These are phyloP conservation scores for Microthlaspi erraticum DNA, from an alignment of 345 rosid species.

Conservation along the genomic window DNA sequence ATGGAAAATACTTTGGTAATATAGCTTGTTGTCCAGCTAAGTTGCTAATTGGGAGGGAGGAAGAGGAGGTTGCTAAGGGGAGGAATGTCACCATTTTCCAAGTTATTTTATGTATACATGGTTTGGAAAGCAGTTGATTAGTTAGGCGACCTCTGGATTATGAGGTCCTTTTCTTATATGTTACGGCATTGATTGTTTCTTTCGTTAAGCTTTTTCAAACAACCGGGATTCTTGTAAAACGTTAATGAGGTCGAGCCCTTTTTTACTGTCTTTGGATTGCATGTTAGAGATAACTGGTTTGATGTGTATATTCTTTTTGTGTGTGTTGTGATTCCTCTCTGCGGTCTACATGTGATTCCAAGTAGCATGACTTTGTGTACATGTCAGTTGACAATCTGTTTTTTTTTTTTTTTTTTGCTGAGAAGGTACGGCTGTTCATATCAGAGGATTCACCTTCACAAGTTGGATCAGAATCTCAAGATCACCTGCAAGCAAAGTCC, in stretches of 20 bases:
- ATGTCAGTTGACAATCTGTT: slow-evolving; percentile 32
- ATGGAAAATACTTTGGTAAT: slow-evolving; percentile 21
- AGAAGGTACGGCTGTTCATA: slow-evolving; percentile 77
- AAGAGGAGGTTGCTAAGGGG: slow-evolving; percentile 19
- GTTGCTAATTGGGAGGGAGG: slow-evolving; percentile 6
- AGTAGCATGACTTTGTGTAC: slow-evolving; percentile 15
- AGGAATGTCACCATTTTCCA: slow-evolving; percentile 13
- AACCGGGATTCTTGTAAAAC: slow-evolving; percentile 7
- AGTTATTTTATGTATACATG: slow-evolving; percentile 20
- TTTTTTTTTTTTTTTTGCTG: slow-evolving; percentile 39
- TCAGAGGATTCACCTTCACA: slow-evolving; percentile 92
- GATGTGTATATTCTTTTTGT: neutral
- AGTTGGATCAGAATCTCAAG: slow-evolving; percentile 80
- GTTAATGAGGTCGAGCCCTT: neutral
- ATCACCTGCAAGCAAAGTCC: slow-evolving; percentile 92
- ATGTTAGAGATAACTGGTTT: slow-evolving; percentile 20
- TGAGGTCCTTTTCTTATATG: slow-evolving; percentile 18
- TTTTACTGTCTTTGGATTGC: slow-evolving; percentile 15
- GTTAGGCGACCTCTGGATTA: slow-evolving; percentile 21
- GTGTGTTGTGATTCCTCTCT: slow-evolving; percentile 11
- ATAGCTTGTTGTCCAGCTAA: slow-evolving; percentile 22
- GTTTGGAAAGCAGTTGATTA: slow-evolving; percentile 15
- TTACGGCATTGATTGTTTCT: slow-evolving; percentile 22
- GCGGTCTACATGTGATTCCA: slow-evolving; percentile 15
- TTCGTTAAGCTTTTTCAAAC: slow-evolving; percentile 13